Evolutionary conservation across 2,329 filamentous ascomycete genomes (phyloP), one percentile per base, ranked within the genome.

Genomic region (Thielaviopsis punctulata): DNA sequence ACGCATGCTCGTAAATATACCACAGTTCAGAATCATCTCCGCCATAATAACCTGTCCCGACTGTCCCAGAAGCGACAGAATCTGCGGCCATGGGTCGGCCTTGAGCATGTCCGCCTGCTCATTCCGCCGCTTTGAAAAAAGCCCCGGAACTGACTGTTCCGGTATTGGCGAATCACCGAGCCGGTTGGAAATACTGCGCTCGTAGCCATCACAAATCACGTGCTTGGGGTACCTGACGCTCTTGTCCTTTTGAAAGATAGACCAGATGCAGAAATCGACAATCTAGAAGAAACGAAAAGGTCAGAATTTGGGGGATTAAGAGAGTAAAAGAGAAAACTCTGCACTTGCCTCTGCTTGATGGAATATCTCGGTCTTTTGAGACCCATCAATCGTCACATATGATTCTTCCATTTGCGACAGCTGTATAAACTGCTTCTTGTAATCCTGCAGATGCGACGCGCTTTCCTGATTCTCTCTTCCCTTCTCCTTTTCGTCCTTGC

Each of bases 151-250:
- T 7, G 94, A 61, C 0, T 84, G 86, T 0, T 80, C 82, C 43
- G 92, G 80, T 7, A 59, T 63, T 30, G 69, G 70, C 8, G 56
- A 56, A 1, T 53, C 55, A 12, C 63, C 57, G 5, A 61, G 60
- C 5, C 57, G 60, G 23, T 63, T 65, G 27, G 58, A 61, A 30
- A 58, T 58, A 23, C 66, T 62, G 58, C 73, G 77, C 59, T 82
- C 78, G 59, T 82, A 94, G 22, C 90, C 90, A 69, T 94, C 82
- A 59, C 86, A 89, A 4, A 98, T 74, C 4, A 95, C 61, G 66
- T 95, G 86, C 49, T 77, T 75, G 1, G 83, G 81, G 24, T 43
- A 45, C 36, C 19, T 45, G 46, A 53, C 25, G 64, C 60, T 62
- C 27, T 71, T 67, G 15, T 69, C 66, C 58, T 75, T 73, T 12